Evolutionary conservation across 495 filamentous ascomycete genomes (phyloP).

Genomic region (Bacidia gigantensis): DNA sequence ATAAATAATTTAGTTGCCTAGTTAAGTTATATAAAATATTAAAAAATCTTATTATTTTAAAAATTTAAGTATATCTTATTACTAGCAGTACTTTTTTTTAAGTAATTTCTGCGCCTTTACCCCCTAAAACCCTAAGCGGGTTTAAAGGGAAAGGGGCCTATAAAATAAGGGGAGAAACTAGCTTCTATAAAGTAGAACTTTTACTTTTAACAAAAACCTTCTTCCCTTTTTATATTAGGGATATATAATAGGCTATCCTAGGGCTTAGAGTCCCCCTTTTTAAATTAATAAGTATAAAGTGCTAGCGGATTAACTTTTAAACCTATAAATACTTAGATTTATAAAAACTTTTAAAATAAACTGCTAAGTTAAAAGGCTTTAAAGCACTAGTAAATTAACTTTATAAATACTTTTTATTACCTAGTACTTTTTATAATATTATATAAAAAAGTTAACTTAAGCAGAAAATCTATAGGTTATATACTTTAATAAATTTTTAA

Average conservation of each 20-base stretch:
- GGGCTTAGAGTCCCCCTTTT: too few relatives aligned
- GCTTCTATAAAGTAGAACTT: too few relatives aligned
- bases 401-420: neutral
- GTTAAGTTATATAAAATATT: slow-evolving; percentile 45
- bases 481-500: neutral
- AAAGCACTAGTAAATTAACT: neutral
- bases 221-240: too few relatives aligned
- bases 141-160: neutral
- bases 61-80: slow-evolving; percentile 38
- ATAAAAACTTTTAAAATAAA: neutral
- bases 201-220: too few relatives aligned
- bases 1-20: slow-evolving; percentile 47
- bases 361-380: neutral
- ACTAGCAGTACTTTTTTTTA: slow-evolving; percentile 23
- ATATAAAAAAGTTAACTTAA: neutral
- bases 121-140: neutral
- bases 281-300: too few relatives aligned
- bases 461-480: neutral
- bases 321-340: too few relatives aligned
- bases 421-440: neutral
- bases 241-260: too few relatives aligned
- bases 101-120: neutral
- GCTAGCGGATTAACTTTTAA: too few relatives aligned
- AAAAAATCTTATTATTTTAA: slow-evolving; percentile 55
- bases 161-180: too few relatives aligned